phyloP scores from a whole-genome alignment of 768 basidiomycete genomes.

The Lactarius pseudohatsudake region DNA sequence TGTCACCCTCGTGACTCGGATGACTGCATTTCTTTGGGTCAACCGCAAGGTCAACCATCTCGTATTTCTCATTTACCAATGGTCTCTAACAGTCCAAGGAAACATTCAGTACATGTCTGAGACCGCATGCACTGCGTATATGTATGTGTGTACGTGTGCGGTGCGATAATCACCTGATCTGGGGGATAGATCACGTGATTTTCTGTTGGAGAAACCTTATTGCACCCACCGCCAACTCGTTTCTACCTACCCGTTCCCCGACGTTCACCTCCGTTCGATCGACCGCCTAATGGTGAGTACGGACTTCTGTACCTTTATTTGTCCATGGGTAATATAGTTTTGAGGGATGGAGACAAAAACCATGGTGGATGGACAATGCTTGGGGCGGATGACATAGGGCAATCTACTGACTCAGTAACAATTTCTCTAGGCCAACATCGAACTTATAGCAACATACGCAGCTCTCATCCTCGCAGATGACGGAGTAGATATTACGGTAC shows the following conservation, averaged over 20 bases:
- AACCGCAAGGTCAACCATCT: background rate
- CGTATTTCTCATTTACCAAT: no score
- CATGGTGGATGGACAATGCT: slow-evolving; percentile 17
- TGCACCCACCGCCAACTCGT: background rate
- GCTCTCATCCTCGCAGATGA: slow-evolving; percentile 99
- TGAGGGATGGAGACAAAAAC: background rate
- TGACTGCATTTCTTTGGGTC: background rate
- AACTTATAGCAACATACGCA: slow-evolving; percentile 94
- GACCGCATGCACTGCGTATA: background rate
- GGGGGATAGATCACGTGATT: background rate
- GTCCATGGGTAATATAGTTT: background rate
- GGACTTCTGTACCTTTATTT: background rate
- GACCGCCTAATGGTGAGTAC: slow-evolving; percentile 12
- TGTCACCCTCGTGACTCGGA: slow-evolving; percentile 8
- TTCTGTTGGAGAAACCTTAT: background rate
- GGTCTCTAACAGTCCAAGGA: no score
- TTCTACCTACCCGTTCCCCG: slow-evolving; percentile 4
- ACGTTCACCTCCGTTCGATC: background rate
- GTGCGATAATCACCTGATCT: background rate
- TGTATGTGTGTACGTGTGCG: background rate
- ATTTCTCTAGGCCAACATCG: slow-evolving; percentile 49
- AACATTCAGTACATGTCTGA: no score
- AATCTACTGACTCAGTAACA: background rate
- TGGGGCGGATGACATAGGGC: background rate
- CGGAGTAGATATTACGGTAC: slow-evolving; percentile 92